Evolutionary conservation across 2,329 filamentous ascomycete genomes (phyloP), one percentile per base, ranked within the genome.

Genomic region (Aspergillus versicolor): DNA sequence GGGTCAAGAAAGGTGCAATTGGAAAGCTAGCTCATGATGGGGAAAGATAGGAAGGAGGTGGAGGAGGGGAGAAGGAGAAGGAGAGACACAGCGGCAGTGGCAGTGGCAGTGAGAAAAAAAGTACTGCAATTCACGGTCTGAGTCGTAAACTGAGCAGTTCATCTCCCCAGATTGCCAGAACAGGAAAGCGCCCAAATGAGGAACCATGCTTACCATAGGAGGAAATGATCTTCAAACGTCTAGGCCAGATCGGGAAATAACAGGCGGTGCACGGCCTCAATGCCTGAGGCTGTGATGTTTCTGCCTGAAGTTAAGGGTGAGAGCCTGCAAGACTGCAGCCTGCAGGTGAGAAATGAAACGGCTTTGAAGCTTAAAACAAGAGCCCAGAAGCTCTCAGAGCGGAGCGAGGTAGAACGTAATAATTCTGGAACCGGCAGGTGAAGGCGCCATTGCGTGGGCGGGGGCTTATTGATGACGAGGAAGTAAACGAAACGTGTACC

Each of bases 131-230:
- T 30, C 27, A 30, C 27, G 34, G 34, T 37, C 34, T 37, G 34
- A 37, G 15, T 37, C 34, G 34, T 61, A 63, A 63, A 24, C 24
- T 22, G 50, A 59, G 24, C 21, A 48, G 44, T 47, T 51, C 47
- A 56, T 52, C 57, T 30, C 58, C 48, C 56, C 59, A 59, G 53
- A 65, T 60, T 54, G 48, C 61, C 61, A 61, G 65, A 68, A 63
- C 45, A 65, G 65, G 58, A 57, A 61, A 65, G 66, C 62, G 52
- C 64, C 66, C 67, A 57, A 67, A 40, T 22, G 41, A 21, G 63
- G 64, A 69, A 54, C 41, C 50, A 53, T 24, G 60, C 63, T 60
- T 62, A 59, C 63, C 56, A 46, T 34, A 64, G 59, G 50, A 61
- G 47, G 67, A 60, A 54, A 54, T 45, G 57, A 58, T 56, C 65